Evolutionary conservation across 768 basidiomycete genomes (phyloP), one percentile per base, ranked within the genome.

Genomic region (Russula sp.): DNA sequence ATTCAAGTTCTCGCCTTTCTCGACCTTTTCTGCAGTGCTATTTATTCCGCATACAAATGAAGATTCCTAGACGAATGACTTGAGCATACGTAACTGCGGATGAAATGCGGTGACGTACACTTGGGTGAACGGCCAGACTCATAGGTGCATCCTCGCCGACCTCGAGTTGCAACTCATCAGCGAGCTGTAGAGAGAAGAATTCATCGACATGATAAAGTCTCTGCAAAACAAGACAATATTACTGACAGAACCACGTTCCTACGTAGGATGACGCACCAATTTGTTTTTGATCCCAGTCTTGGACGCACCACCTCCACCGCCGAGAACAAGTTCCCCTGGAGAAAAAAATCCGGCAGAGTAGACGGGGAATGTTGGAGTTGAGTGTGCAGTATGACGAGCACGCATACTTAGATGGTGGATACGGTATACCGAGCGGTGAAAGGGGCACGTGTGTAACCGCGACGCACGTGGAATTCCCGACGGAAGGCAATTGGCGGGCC

Each of bases 281-380:
- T 93, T 92, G 77, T 99, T 99, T 79, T 93, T 92, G 65, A 99
- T 89, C 4, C 97, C 97, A 58, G 83, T 93, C 66, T 84, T 84
- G 11, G 89, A 85, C 14, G 90, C 83, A 20, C 96, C 96, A 1
- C 90, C 90, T 22, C 97, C 97, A 5, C 95, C 97, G 1, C 94
- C 96, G 7, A 96, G 79, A 2, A 95, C 79, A 22, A 98, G 77
- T 28, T 83, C 79, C 26, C 83, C 79, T n/a, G 87, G 80, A 0
- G 87, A 81, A 11, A 90, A 72, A 76, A 95, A 98, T 16, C 85
- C 85, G 57, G 88, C 85, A 5, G 91, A 91, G 72, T 94, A 97
- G 56, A 97, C 87, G 0, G 96, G 96, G 73, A 96, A 98, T 1
- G 84, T 77, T 9, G 88, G 81, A 11, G 95, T 80, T n/a, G 86